These are phyloP conservation scores for Rhodamnia argentea DNA, from an alignment of 345 rosid genomes.

Conservation along the genomic window DNA sequence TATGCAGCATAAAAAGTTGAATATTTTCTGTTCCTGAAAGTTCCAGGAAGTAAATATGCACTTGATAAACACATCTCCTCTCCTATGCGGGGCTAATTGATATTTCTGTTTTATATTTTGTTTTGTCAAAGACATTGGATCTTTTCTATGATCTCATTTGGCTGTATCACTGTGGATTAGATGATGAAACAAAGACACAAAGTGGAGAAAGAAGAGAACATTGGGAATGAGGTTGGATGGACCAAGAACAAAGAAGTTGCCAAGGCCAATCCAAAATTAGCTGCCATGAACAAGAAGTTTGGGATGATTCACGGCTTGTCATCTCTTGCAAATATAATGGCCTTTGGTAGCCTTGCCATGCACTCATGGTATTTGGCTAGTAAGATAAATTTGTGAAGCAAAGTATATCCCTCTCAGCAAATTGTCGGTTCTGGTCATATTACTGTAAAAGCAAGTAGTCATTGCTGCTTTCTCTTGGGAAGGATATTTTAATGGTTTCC, in stretches of 20 bases:
- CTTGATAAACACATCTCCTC: neutral
- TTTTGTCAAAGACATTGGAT: neutral
- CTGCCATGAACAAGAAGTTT: slow-evolving; percentile 96
- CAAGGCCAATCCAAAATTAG: slow-evolving; percentile 74
- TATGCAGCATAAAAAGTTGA: neutral
- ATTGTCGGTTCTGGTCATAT: neutral
- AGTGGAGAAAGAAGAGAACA: slow-evolving; percentile 70
- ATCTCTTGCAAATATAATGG: slow-evolving; percentile 82
- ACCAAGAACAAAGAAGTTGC: slow-evolving; percentile 80
- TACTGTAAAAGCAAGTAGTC: neutral
- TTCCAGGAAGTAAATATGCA: neutral
- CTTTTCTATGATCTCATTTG: neutral
- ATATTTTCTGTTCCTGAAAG: neutral
- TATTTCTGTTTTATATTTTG: neutral
- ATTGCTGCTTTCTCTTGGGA: neutral
- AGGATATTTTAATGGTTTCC: neutral
- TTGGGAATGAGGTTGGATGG: slow-evolving; percentile 84
- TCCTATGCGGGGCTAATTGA: neutral
- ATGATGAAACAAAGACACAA: slow-evolving; percentile 99
- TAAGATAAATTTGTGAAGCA: slow-evolving; percentile 61
- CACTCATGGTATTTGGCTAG: slow-evolving; percentile 98
- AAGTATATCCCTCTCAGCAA: neutral
- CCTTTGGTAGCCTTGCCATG: slow-evolving; percentile 92
- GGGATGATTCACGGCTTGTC: slow-evolving; percentile 99
- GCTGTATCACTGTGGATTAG: slow-evolving; percentile 13